Percentiles rank a stretch among this genome's conserved stretches.
phyloP scores from a whole-genome alignment of 2,329 filamentous ascomycete species.

The Fusarium lyarnte region DNA sequence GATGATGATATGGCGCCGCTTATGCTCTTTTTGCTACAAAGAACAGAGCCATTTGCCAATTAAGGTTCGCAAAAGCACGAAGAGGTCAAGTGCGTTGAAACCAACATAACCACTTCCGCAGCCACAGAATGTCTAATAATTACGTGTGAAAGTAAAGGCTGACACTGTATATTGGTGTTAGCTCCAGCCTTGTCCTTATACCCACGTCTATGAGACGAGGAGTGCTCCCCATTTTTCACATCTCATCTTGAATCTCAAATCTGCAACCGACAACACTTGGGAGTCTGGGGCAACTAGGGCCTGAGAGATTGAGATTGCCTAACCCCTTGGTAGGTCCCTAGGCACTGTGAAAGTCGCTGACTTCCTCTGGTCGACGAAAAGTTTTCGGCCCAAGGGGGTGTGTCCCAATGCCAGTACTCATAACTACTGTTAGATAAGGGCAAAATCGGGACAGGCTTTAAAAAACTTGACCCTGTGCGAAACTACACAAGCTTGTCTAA shows the following conservation, averaged over 20 bases:
- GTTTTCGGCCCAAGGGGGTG: constrained; percentile 39
- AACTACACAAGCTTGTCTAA: constrained; percentile 29
- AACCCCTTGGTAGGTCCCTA: neutral
- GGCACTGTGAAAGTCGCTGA: neutral
- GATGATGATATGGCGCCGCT: neutral
- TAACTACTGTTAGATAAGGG: constrained; percentile 2
- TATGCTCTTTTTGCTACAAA: neutral
- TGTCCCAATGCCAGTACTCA: neutral
- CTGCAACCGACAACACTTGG: neutral
- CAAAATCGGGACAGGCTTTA: constrained; percentile 38
- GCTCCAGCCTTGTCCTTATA: constrained; percentile 18
- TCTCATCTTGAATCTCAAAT: constrained; percentile 25
- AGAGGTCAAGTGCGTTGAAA: neutral
- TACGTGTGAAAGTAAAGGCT: constrained; percentile 1
- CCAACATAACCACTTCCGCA: neutral
- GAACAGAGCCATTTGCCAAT: neutral
- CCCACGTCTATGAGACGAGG: constrained; percentile 4
- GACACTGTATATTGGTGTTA: constrained; percentile 24
- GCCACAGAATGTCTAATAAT: neutral
- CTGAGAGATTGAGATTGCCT: constrained; percentile 34
- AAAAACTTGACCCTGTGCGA: constrained; percentile 31
- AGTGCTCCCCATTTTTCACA: constrained; percentile 20
- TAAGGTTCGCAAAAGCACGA: neutral
- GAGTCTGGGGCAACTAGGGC: constrained; percentile 30
- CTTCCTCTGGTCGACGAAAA: constrained; percentile 29